A percentile compares a stretch with the other conserved stretches of the same genome.
phyloP scores from a whole-genome alignment of 768 basidiomycete species.

The Russula foetens region DNA sequence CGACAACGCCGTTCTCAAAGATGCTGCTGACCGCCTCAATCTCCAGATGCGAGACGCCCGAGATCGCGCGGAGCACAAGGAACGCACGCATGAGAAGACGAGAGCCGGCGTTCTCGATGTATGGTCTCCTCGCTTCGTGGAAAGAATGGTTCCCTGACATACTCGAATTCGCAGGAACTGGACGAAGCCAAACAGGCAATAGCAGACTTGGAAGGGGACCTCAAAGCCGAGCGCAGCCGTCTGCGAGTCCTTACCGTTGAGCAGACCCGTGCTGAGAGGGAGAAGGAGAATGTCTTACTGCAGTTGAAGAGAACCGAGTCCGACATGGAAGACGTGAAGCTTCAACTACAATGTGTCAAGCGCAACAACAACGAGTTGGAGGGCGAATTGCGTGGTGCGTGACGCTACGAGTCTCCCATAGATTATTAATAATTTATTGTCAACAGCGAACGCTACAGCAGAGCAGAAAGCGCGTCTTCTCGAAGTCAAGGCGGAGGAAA shows the following conservation, averaged over 20 bases:
- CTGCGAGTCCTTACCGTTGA: slow-evolving; percentile 56
- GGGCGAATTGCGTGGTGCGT: slow-evolving; percentile 60
- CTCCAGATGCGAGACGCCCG: slow-evolving; percentile 49
- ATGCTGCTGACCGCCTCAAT: slow-evolving; percentile 60
- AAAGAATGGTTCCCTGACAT: slow-evolving; percentile 3
- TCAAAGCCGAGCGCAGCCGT: slow-evolving; percentile 63
- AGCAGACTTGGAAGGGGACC: slow-evolving; percentile 58
- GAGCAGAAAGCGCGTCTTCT: slow-evolving; percentile 70
- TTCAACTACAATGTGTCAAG: slow-evolving; percentile 60
- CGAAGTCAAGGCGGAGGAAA: slow-evolving; percentile 60
- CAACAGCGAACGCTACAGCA: slow-evolving; percentile 49
- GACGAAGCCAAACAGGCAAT: slow-evolving; percentile 59
- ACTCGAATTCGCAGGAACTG: slow-evolving; percentile 46
- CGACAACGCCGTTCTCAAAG: slow-evolving; percentile 67
- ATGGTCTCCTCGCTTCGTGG: slow-evolving; percentile 19
- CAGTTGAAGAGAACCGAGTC: slow-evolving; percentile 67
- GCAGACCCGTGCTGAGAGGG: slow-evolving; percentile 52
- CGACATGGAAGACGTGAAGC: slow-evolving; percentile 71
- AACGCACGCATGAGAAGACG: slow-evolving; percentile 40
- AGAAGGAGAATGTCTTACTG: slow-evolving; percentile 53
- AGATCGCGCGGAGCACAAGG: slow-evolving; percentile 49
- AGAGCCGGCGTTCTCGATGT: slow-evolving; percentile 50
- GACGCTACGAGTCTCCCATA: background rate
- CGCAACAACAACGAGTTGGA: slow-evolving; percentile 69
- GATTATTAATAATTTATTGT: background rate